Conservation (phyloP, 208 protist genomes). For the Acanthamoeba culbertsoni region DNA sequence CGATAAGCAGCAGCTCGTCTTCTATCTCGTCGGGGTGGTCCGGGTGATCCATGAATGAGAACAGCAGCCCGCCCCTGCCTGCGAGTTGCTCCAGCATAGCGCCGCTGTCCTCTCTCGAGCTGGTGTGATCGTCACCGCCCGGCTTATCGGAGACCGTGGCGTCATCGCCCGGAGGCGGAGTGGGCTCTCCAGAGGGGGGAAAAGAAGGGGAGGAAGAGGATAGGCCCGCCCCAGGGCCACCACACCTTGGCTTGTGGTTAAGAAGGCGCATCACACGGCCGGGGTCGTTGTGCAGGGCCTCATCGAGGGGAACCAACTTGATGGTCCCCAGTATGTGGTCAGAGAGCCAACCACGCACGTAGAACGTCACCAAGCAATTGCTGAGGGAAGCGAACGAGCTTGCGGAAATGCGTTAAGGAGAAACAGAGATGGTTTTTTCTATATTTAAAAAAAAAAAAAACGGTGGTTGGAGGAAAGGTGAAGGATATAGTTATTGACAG, state of each 20-base stretch:
- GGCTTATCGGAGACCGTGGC: neutral
- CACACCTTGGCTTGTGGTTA: neutral
- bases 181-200: neutral
- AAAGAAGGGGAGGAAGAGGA: too few species aligned
- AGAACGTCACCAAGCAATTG: conserved; percentile 74
- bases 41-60: conserved; percentile 42
- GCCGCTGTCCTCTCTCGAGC: neutral
- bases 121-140: neutral
- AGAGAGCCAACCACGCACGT: conserved; percentile 65
- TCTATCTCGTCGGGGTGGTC: conserved; percentile 33
- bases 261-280: neutral
- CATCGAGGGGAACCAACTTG: conserved; percentile 69
- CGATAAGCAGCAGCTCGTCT: conserved; percentile 53
- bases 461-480: neutral
- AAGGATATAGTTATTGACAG: conserved; percentile 73
- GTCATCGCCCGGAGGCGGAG: neutral
- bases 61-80: conserved; percentile 5
- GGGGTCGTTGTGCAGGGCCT: conserved; percentile 31
- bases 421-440: neutral
- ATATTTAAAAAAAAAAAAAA: neutral
- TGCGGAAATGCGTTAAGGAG: conserved; percentile 27
- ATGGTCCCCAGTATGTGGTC: conserved; percentile 72
- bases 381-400: conserved; percentile 66
- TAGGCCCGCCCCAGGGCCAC: too few species aligned
- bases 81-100: neutral